These are phyloP conservation scores for Boletellus emodensis DNA, from an alignment of 768 basidiomycete species.

Conservation along the genomic window DNA sequence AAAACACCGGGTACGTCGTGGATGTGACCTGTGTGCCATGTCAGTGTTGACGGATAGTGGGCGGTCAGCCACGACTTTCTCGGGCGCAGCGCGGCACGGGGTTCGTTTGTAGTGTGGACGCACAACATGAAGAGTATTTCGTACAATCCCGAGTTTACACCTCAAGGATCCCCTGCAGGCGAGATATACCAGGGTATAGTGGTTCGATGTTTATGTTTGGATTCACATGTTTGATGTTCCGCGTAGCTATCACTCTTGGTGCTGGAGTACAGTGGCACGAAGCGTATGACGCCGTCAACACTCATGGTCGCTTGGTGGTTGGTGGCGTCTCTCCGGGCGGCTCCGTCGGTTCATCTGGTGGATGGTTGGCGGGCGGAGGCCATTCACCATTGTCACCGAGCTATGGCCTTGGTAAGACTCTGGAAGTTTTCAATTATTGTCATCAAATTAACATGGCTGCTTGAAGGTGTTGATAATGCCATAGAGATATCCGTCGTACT, in stretches of 20 bases:
- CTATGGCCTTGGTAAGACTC: conserved; percentile 39
- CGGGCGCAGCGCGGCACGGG: conserved; percentile 37
- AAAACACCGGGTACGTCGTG: conserved; percentile 16
- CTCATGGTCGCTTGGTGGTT: conserved; percentile 38
- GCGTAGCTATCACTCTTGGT: conserved; percentile 27
- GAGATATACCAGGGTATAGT: conserved; percentile 22
- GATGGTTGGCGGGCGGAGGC: conserved; percentile 49
- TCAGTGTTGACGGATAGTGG: neutral
- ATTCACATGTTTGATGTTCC: too few relatives aligned
- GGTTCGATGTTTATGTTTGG: too few relatives aligned
- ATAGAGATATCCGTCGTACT: conserved; percentile 44
- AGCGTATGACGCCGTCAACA: conserved; percentile 38
- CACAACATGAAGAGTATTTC: conserved; percentile 40
- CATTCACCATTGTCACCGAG: conserved; percentile 39
- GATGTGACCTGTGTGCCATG: too few relatives aligned
- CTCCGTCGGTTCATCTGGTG: conserved; percentile 46
- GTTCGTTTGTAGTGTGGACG: conserved; percentile 39
- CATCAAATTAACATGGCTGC: neutral
- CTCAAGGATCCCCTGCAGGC: conserved; percentile 28
- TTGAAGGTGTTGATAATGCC: conserved; percentile 44
- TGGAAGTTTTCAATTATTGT: neutral
- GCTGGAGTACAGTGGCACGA: conserved; percentile 49
- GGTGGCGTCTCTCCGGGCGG: conserved; percentile 39
- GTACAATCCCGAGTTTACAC: conserved; percentile 28
- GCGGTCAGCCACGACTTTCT: conserved; percentile 35